These are phyloP conservation scores for Urochloa ruziziensis DNA, from an alignment of 176 grass and related monocot genomes.

Conservation along the genomic window DNA sequence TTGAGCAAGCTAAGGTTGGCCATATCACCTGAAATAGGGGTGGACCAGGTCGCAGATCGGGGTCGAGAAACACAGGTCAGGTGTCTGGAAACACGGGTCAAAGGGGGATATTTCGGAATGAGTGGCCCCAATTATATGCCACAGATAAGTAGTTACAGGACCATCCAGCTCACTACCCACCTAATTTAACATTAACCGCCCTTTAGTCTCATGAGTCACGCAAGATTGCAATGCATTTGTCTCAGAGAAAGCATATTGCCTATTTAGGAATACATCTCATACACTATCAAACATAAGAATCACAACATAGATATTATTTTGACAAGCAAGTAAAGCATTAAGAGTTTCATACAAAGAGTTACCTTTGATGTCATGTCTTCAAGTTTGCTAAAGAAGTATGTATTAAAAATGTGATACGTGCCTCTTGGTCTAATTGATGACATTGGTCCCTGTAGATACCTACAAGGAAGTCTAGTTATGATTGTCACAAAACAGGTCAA, in stretches of 20 bases:
- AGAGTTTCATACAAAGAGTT: slow-evolving; percentile 33
- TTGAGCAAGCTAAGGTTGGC: too few relatives aligned
- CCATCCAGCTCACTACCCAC: too few relatives aligned
- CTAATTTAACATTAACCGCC: too few relatives aligned
- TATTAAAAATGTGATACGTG: slow-evolving; percentile 79
- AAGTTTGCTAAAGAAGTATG: slow-evolving; percentile 86
- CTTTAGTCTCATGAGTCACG: too few relatives aligned
- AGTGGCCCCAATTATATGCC: too few relatives aligned
- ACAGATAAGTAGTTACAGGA: too few relatives aligned
- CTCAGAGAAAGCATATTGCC: slow-evolving; percentile 9
- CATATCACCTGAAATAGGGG: too few relatives aligned
- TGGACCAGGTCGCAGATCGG: too few relatives aligned
- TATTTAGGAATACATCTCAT: not conserved
- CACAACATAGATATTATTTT: not conserved
- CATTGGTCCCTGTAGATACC: slow-evolving; percentile 56
- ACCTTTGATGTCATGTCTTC: slow-evolving; percentile 61
- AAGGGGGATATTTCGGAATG: too few relatives aligned
- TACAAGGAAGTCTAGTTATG: slow-evolving; percentile 45
- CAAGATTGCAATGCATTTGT: not conserved
- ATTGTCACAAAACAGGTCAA: not conserved
- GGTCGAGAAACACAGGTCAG: too few relatives aligned
- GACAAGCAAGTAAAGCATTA: not conserved
- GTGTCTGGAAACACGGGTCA: too few relatives aligned
- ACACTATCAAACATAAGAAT: not conserved
- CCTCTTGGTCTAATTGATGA: slow-evolving; percentile 44